Percentiles rank a stretch among this genome's conserved stretches.
phyloP scores from a whole-genome alignment of 2,329 filamentous ascomycete genomes.

The Colletotrichum tropicicola region DNA sequence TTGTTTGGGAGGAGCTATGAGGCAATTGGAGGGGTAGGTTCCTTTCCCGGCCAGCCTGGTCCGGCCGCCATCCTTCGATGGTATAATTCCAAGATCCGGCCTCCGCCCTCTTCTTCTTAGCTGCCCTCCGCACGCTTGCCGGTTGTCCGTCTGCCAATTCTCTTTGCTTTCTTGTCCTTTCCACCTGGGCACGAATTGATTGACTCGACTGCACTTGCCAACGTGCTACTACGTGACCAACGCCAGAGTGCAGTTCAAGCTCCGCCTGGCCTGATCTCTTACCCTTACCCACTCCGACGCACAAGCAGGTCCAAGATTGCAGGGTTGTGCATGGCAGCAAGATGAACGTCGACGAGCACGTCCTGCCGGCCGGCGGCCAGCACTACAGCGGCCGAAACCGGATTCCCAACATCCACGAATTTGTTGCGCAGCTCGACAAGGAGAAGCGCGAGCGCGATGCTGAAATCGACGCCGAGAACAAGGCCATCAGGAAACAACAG shows the following conservation, averaged over 20 bases:
- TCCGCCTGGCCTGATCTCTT: not conserved
- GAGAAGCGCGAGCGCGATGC: conserved; percentile 82
- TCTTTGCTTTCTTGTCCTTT: conserved; percentile 2
- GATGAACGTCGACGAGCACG: conserved; percentile 51
- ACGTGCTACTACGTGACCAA: not conserved
- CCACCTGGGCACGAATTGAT: not conserved
- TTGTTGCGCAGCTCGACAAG: conserved; percentile 79
- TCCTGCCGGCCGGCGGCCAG: conserved; percentile 59
- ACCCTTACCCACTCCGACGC: not conserved
- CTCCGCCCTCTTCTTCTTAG: conserved; percentile 3
- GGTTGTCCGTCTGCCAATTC: conserved; percentile 10
- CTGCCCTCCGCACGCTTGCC: not conserved
- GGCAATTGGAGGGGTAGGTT: conserved; percentile 26
- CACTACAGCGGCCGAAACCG: conserved; percentile 87
- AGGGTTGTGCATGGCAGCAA: conserved; percentile 22
- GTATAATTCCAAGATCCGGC: conserved; percentile 11
- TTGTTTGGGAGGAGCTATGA: conserved; percentile 18
- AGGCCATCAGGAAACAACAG: conserved; percentile 42
- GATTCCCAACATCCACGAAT: conserved; percentile 87
- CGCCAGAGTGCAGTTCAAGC: not conserved
- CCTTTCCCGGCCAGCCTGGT: not conserved
- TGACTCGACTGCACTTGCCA: too few species aligned
- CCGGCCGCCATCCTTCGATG: not conserved
- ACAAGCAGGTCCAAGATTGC: not conserved
- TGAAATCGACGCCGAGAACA: conserved; percentile 69